These are phyloP conservation scores for Chaetomium fimeti DNA, from an alignment of 495 filamentous ascomycete genomes.

Conservation along the genomic window DNA sequence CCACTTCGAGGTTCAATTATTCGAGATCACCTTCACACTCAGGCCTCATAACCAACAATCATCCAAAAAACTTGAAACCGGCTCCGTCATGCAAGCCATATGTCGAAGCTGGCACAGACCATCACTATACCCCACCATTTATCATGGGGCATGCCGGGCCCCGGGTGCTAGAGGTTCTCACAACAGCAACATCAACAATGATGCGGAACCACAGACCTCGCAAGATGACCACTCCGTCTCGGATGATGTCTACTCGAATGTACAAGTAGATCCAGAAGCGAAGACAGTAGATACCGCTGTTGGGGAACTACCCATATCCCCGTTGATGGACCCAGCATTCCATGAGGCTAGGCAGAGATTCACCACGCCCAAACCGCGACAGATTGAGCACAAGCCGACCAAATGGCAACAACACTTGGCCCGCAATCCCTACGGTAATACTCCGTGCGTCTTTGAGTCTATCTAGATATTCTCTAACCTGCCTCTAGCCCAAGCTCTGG, in stretches of 20 bases:
- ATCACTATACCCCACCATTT: not conserved
- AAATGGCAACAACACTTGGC: constrained; percentile 53
- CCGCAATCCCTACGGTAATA: constrained; percentile 61
- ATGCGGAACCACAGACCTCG: not conserved
- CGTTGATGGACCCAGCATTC: constrained; percentile 51
- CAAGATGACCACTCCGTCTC: not conserved
- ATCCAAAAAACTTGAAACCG: not conserved
- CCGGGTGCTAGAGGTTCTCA: not conserved
- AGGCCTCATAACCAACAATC: not conserved
- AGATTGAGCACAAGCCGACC: constrained; percentile 31
- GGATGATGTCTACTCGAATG: not conserved
- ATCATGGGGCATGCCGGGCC: not conserved
- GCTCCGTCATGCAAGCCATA: not conserved
- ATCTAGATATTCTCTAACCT: constrained; percentile 14
- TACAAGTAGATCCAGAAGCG: constrained; percentile 33
- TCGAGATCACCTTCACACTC: too few species aligned
- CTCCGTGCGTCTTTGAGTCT: not conserved
- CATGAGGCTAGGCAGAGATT: constrained; percentile 38
- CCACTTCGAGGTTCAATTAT: too few species aligned
- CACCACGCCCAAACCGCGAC: constrained; percentile 29
- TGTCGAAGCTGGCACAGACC: not conserved
- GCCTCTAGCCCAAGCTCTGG: constrained; percentile 57
- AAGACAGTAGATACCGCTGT: constrained; percentile 42
- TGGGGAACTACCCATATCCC: constrained; percentile 49
- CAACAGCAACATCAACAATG: not conserved